Base-by-base conservation (phyloP, 2,329 filamentous ascomycete species). In the Nannizziopsis arthrosporioides region DNA sequence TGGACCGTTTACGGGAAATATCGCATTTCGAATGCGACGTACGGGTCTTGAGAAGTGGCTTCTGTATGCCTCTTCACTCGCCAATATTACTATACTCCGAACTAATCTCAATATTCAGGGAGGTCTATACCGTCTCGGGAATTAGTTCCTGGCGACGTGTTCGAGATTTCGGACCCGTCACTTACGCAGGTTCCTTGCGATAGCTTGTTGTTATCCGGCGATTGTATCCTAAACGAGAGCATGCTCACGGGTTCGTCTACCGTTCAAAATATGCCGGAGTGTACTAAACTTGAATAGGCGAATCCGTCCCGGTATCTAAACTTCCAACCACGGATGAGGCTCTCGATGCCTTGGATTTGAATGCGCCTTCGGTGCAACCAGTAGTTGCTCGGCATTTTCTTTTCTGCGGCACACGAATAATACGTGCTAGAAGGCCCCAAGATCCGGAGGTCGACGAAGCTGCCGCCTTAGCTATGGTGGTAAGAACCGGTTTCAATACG, bases 151-250 rank as follows among this genome's bases (percentile, higher is more conserved):
- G 92, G 92, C 30, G 92, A 98, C 63, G 82, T 98, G 5, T 98
- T 94, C 66, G 92, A 98, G 70, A 78, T 98, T 43, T 95, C 90
- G 49, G 93, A 98, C 64, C 92, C 92, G 1, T 87, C 82, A 12
- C 72, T 98, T 19, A 78, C 78, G 2, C 85, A 94, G 57, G 84
- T 96, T 53, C 92, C 92, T 0, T 92, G 86, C 59, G 92, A 98
- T 64, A 94, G 90, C 63, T 71, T 98, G 31, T 70, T 98, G 5
- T 74, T 98, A 0, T 86, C 85, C 45, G 93, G 92, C 36, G 93
- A 98, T 66, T 95, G 89, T 60, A 96, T 98, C 53, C 89, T 98
- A 55, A 98, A 98, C 60, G 92, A 98, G 68, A 96, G 92, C 68
- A 98, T 98, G 92, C 77, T 98, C 32, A 98, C 92, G 35, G 80